Base-by-base conservation (phyloP, 2,329 filamentous ascomycete species). In the Diaporthe humulicola region DNA sequence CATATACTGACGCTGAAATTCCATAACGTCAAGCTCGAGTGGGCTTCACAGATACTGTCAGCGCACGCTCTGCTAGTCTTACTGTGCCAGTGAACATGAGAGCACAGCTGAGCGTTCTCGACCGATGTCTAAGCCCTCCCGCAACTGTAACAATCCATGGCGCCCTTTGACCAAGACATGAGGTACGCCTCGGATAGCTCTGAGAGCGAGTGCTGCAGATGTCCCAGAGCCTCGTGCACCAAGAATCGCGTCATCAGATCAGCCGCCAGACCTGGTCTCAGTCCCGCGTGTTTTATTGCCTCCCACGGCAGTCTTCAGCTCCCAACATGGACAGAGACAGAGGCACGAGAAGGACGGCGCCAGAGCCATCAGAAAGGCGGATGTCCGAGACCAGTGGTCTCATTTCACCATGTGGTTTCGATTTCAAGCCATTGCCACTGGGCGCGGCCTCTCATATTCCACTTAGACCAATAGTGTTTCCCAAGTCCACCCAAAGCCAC, bases 311-410 rank as follows among this genome's bases (percentile, higher is more conserved):
- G 14, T 14, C 30, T 50, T 36, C 61, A 36, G 42, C 42, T 52
- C 36, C 36, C 45, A 50, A 67, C 42, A 67, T 36, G 10, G 30
- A 67, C 61, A 52, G 28, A 52, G 45, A 67, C 61, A 67, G 61
- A 45, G 10, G 50, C 42, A 67, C 61, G 42, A 67, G 45, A 48
- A 48, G 45, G 22, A 67, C 61, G 61, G 42, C 30, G 45, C 61
- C 42, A 36, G 30, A 38, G 22, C 61, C 45, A 67, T 50, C 28
- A 36, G 30, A 8, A 52, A 50, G 61, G 45, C 28, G 61, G 42
- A 67, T 36, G 61, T 67, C 61, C 61, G 45, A 67, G 61, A 67
- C 61, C 61, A 50, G 28, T 52, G 45, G 61, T 67, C 61, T 67
- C 61, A 67, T 67, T 22, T 25, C 30, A 67, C 61, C 61, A 67